Percentiles rank a stretch among this genome's conserved stretches.
Conservation (phyloP, 345 rosid genomes). For the Murraya koenigii region DNA sequence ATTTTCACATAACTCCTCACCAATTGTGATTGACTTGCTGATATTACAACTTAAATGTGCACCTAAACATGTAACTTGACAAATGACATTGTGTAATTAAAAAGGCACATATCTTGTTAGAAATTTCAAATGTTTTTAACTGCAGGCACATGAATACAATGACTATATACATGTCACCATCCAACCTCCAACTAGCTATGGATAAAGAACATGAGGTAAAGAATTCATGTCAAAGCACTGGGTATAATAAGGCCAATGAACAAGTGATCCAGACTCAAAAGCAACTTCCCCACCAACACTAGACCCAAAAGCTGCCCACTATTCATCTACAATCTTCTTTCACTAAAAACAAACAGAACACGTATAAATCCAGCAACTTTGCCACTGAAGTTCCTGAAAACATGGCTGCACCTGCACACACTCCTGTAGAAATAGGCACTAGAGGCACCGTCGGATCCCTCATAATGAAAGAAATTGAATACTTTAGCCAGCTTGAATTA, state of each 20-base stretch:
- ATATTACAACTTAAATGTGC: constrained; percentile 7
- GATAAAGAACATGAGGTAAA: constrained; percentile 45
- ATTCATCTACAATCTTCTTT: constrained; percentile 31
- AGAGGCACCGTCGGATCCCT: constrained; percentile 58
- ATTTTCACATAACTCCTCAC: background rate
- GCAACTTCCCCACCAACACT: constrained; percentile 30
- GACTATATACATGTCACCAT: constrained; percentile 19
- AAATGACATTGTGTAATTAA: constrained; percentile 1
- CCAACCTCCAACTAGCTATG: constrained; percentile 16
- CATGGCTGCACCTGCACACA: constrained; percentile 28
- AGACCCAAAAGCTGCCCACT: constrained; percentile 18
- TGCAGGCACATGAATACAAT: constrained; percentile 48
- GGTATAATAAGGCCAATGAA: constrained; percentile 24
- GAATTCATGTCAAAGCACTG: constrained; percentile 33
- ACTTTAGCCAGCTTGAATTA: constrained; percentile 42
- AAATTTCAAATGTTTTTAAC: constrained; percentile 32
- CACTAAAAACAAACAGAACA: constrained; percentile 18
- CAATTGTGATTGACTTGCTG: background rate
- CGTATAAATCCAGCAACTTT: constrained; percentile 28
- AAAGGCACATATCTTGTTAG: constrained; percentile 24
- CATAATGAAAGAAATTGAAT: constrained; percentile 52
- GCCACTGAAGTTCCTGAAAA: constrained; percentile 13
- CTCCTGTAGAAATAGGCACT: constrained; percentile 56
- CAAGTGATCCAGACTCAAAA: constrained; percentile 10
- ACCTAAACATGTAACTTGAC: constrained; percentile 16